Base-by-base conservation (phyloP, 345 rosid genomes). In the Linum lewisii region DNA sequence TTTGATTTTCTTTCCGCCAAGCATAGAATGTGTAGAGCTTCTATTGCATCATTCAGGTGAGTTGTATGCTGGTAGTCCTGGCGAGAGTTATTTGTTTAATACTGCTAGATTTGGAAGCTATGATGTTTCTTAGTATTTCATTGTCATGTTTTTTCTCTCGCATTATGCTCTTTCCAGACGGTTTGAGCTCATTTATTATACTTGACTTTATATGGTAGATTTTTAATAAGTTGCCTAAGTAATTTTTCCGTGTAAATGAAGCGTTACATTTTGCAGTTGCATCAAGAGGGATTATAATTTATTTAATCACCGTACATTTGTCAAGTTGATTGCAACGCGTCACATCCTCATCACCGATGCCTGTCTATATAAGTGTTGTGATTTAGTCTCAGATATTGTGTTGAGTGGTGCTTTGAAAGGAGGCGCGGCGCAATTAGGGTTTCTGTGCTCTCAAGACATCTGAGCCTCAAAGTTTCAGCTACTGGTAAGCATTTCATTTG, bases 251-350 rank as follows among this genome's bases (percentile, higher is more conserved):
- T 47, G 45, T 59, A 20, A 24, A 59, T 42, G 58, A 62, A 24
- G 72, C 64, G 24, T 36, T 32, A 24, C 60, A 11, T 45, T 21
- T 24, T 36, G 65, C 23, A 61, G 25, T 61, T 64, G 54, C 65
- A 54, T 32, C 34, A 69, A 32, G n/a, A 52, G 65, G 50, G 52
- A 62, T 65, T 65, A 57, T 45, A 23, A 29, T 21, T 52, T 2
- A 51, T 65, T 56, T 26, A 64, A 38, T 60, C 66, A 49, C 65
- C 65, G 55, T 65, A 70, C 74, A 65, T 19, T 70, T 70, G 74
- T 64, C 74, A 4, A 11, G 16, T 42, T 42, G 47, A 42, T 42
- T 42, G 47, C 47, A 7, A 5, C 55, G 19, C 55, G 55, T 51
- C 15, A n/a, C 55, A 22, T 14, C 47, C 55, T 13, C 55, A 5